phyloP scores from a whole-genome alignment of 2,329 filamentous ascomycete genomes.

The Talaromyces pinophilus region DNA sequence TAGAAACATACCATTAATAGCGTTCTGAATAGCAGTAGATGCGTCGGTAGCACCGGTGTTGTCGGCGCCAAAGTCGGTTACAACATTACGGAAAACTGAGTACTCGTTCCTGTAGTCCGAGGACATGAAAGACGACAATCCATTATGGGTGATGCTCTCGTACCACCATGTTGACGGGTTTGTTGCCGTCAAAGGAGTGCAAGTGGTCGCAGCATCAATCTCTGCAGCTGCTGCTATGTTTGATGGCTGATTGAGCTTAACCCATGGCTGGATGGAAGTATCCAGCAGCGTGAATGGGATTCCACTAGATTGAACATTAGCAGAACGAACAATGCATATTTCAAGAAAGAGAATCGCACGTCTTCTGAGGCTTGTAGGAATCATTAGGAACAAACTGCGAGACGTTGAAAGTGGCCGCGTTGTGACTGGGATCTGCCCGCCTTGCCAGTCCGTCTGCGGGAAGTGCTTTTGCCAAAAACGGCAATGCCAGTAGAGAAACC shows the following conservation, averaged over 20 bases:
- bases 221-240: neutral
- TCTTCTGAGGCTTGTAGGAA: conserved; percentile 21
- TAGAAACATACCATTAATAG: conserved; percentile 31
- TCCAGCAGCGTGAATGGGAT: conserved; percentile 28
- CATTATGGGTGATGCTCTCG: conserved; percentile 34
- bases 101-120: conserved; percentile 33
- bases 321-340: neutral
- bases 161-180: conserved; percentile 28
- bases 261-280: conserved; percentile 27
- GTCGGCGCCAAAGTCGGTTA: conserved; percentile 37
- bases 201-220: conserved; percentile 13
- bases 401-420: conserved; percentile 7
- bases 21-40: conserved; percentile 33
- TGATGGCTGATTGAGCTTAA: conserved; percentile 9
- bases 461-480: conserved; percentile 19
- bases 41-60: conserved; percentile 36
- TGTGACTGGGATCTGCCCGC: neutral
- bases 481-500: conserved; percentile 18
- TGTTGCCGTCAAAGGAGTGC: conserved; percentile 21
- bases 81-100: conserved; percentile 40
- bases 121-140: conserved; percentile 32
- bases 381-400: conserved; percentile 16
- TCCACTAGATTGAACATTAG: conserved; percentile 22
- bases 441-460: conserved; percentile 1
- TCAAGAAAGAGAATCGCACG: neutral